Evolutionary conservation across 306 rosid genomes (phyloP).

Genomic region (Adenanthera pavonina): DNA sequence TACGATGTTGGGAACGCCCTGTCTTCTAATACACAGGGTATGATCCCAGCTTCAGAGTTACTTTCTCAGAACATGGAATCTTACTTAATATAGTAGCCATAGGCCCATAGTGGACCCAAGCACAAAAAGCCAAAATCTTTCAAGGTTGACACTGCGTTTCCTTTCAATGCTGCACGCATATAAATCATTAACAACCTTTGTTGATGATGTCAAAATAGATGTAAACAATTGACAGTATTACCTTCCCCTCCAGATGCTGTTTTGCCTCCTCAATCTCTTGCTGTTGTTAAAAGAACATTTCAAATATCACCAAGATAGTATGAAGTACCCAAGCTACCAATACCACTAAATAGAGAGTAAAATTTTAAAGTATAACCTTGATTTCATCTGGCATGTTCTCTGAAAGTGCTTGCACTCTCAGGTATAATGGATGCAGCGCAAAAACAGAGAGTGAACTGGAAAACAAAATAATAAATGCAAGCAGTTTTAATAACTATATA

Average conservation of each 20-base stretch:
- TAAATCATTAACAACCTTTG: constrained; percentile 3
- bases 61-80: constrained; percentile 11
- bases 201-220: constrained; percentile 34
- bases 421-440: constrained; percentile 94
- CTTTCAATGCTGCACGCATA: not conserved
- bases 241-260: constrained; percentile 81
- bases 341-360: constrained; percentile 22
- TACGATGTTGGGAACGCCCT: not conserved
- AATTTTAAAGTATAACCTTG: constrained; percentile 57
- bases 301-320: constrained; percentile 36
- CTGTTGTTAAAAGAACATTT: constrained; percentile 57
- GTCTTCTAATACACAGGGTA: constrained; percentile 21
- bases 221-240: constrained; percentile 44
- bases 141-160: constrained; percentile 32
- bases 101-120: not conserved
- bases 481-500: constrained; percentile 9
- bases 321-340: not conserved
- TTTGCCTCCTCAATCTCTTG: constrained; percentile 79
- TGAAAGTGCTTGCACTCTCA: constrained; percentile 91
- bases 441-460: constrained; percentile 95
- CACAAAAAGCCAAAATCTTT: constrained; percentile 26
- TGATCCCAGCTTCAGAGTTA: constrained; percentile 15
- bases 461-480: constrained; percentile 25
- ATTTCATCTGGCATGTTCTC: constrained; percentile 72
- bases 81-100: constrained; percentile 22